Evolutionary conservation across 2,329 filamentous ascomycete genomes (phyloP), one percentile per base, ranked within the genome.

Genomic region (Paraconiothyrium brasiliense): DNA sequence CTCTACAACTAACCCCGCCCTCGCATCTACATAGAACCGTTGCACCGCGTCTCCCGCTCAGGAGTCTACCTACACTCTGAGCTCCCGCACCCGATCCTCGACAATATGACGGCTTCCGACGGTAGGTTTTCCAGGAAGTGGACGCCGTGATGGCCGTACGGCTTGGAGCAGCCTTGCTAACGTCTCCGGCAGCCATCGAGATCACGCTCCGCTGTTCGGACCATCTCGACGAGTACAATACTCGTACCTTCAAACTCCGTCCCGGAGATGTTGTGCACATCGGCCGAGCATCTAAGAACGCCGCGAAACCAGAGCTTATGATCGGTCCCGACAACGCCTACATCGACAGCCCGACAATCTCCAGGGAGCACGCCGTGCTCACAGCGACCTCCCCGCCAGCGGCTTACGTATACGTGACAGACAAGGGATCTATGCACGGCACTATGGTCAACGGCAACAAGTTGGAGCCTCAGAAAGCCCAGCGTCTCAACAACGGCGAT

Each of bases 291-390:
- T 84, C 82, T 11, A 77, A 71, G 57, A 79, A 76, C 57, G 63
- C 71, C 6, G 49, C 67, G 67, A 81, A 81, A 70, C 70, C 72
- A 65, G 83, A 78, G 44, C 77, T 81, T 44, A 71, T 76, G 57
- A 73, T 82, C 67, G 72, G 78, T 62, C 41, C 68, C 5, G 76
- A 85, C 66, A 93, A 92, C 75, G 87, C 83, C 16, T 92, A 84
- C 83, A 90, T 92, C 61, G 86, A 92, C 66, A 90, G 87, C 59
- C 87, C 90, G 0, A 90, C 92, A 39, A 90, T 93, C 82, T 92
- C 90, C 27, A 84, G 90, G 48, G 75, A 86, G 11, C 90, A 93
- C 77, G 91, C 90, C 16, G 77, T 85, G 56, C 66, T 82, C 41
- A 74, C 70, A 2, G 67, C 67, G 46, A 51, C 63, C 11, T 50